phyloP scores from a whole-genome alignment of 345 rosid genomes.

The Euclidium syriacum region DNA sequence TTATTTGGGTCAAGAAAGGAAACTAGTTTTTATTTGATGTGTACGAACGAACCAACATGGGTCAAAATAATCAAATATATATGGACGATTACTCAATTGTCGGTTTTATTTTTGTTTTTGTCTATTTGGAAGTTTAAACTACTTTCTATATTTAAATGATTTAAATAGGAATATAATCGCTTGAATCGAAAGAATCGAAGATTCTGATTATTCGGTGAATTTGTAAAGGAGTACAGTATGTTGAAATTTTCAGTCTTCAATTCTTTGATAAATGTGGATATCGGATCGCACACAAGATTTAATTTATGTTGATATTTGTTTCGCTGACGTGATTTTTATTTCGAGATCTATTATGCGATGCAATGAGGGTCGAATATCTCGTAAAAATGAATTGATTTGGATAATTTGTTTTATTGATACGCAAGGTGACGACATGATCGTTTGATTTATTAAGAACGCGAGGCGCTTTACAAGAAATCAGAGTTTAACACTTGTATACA shows the following conservation, averaged over 20 bases:
- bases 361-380: no score
- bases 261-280: neutral
- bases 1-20: slow-evolving; percentile 22
- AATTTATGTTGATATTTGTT: no score
- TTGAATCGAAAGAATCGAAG: neutral
- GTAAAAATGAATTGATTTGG: no score
- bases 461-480: no score
- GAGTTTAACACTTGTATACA: no score
- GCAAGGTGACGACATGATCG: no score
- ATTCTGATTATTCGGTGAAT: neutral
- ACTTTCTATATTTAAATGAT: neutral
- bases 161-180: neutral
- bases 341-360: no score
- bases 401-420: no score
- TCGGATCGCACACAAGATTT: no score
- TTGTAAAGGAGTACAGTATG: neutral
- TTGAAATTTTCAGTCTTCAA: neutral
- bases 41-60: slow-evolving; percentile 12
- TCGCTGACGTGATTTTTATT: no score
- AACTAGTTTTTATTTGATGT: slow-evolving; percentile 3
- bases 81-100: neutral
- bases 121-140: neutral
- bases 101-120: neutral
- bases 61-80: slow-evolving; percentile 8
- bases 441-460: no score